Conservation (phyloP, 2,329 filamentous ascomycete species). For the Pyricularia sp. region DNA sequence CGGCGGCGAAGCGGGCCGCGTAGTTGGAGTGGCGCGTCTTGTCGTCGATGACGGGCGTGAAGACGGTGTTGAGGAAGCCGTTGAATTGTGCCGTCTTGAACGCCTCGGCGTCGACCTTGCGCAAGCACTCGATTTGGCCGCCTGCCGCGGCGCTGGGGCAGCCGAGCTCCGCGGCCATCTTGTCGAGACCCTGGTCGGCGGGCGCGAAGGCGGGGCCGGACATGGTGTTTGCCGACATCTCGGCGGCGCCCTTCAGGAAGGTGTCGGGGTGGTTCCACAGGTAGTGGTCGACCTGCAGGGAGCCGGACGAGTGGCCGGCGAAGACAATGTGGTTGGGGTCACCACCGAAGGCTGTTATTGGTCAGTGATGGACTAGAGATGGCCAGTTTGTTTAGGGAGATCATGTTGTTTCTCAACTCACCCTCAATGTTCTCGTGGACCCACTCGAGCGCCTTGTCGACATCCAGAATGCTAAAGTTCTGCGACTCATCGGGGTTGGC, state of each 20-base stretch:
- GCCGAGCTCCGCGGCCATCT: slow-evolving; percentile 1
- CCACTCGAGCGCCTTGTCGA: slow-evolving; percentile 3
- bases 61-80: slow-evolving; percentile 3
- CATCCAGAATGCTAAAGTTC: slow-evolving; percentile 5
- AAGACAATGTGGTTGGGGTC: slow-evolving; percentile 3
- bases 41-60: slow-evolving; percentile 2
- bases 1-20: slow-evolving; percentile 1
- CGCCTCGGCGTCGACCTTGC: neutral
- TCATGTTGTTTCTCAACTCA: neutral
- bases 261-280: slow-evolving; percentile 4
- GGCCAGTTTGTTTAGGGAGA: too few species aligned
- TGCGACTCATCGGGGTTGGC: slow-evolving; percentile 1
- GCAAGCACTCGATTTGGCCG: slow-evolving; percentile 2
- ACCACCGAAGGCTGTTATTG: neutral
- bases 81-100: slow-evolving; percentile 2
- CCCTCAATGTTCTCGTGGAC: neutral
- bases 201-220: neutral
- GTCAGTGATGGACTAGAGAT: neutral
- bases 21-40: slow-evolving; percentile 1
- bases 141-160: neutral
- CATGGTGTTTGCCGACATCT: slow-evolving; percentile 3
- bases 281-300: slow-evolving; percentile 3
- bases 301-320: slow-evolving; percentile 3
- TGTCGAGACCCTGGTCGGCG: neutral
- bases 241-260: slow-evolving; percentile 1